A percentile compares a stretch with the other conserved stretches of the same genome.
These are phyloP conservation scores for Diaporthe amygdali DNA, from an alignment of 2,329 filamentous ascomycete genomes.

Conservation along the genomic window DNA sequence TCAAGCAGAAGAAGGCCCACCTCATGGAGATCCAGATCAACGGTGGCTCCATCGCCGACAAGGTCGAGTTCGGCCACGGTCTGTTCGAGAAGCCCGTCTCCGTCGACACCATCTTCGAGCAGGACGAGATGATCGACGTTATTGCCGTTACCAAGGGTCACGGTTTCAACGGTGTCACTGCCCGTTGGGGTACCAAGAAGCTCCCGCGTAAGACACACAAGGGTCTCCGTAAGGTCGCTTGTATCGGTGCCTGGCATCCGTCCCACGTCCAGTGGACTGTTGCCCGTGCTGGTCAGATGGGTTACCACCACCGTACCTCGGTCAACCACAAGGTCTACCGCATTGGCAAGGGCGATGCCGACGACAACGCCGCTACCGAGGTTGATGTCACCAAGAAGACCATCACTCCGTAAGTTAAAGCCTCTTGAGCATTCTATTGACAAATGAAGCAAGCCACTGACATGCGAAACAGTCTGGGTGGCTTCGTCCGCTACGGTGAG, in stretches of 20 bases:
- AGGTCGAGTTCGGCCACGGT: conserved; percentile 93
- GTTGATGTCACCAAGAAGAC: conserved; percentile 98
- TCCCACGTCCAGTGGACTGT: conserved; percentile 99
- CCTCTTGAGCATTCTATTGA: not conserved
- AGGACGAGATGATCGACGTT: conserved; percentile 99
- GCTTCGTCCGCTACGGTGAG: conserved; percentile 99
- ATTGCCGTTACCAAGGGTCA: conserved; percentile 99
- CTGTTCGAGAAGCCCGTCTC: conserved; percentile 99
- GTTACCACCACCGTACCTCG: conserved; percentile 99
- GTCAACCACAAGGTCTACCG: conserved; percentile 99
- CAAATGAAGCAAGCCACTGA: not conserved
- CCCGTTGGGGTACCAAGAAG: conserved; percentile 99
- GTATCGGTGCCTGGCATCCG: conserved; percentile 99
- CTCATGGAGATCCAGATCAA: conserved; percentile 99
- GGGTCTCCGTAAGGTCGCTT: conserved; percentile 99
- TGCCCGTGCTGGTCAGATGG: conserved; percentile 98
- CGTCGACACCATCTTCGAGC: conserved; percentile 94
- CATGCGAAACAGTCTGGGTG: conserved; percentile 75
- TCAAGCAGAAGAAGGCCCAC: conserved; percentile 99
- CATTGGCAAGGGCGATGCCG: conserved; percentile 89
- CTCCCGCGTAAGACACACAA: conserved; percentile 99
- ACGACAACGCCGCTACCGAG: conserved; percentile 92
- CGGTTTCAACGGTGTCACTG: conserved; percentile 96
- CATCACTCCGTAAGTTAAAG: conserved; percentile 91
- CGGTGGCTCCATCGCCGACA: conserved; percentile 93